Evolutionary conservation across 371 early-diverging fungal genomes (phyloP).

Genomic region (Gilbertella persicaria): DNA sequence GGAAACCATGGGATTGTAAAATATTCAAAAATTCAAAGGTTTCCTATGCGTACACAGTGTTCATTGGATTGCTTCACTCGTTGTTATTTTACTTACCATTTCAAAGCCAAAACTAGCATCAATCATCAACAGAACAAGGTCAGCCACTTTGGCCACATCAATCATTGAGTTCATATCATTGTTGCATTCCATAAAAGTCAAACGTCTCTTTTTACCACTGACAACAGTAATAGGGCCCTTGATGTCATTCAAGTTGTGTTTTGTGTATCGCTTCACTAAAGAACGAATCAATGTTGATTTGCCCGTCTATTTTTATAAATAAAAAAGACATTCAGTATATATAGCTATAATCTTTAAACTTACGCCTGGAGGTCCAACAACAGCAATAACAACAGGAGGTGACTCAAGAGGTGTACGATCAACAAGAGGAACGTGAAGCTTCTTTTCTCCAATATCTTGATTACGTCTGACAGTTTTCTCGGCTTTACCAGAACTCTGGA

Average conservation of each 20-base stretch:
- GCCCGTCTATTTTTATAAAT: constrained; percentile 62
- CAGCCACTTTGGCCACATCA: constrained; percentile 97
- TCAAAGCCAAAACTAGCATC: constrained; percentile 98
- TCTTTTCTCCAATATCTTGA: constrained; percentile 85
- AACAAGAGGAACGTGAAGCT: constrained; percentile 93
- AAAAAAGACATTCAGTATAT: background rate
- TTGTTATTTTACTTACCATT: constrained; percentile 87
- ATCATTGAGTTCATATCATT: constrained; percentile 98
- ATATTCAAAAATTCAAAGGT: constrained; percentile 99
- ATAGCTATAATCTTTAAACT: constrained; percentile 17
- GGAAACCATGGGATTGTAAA: constrained; percentile 97
- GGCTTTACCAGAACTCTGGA: constrained; percentile 74
- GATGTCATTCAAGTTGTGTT: constrained; percentile 88
- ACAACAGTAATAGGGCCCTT: constrained; percentile 97
- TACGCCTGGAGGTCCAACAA: constrained; percentile 95
- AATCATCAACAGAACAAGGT: constrained; percentile 94
- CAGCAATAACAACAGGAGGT: constrained; percentile 92
- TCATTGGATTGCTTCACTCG: no score
- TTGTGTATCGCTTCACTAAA: constrained; percentile 94
- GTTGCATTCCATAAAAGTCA: constrained; percentile 96
- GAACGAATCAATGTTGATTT: constrained; percentile 95
- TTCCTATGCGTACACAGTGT: constrained; percentile 71
- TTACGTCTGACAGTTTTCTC: constrained; percentile 83
- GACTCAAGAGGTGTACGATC: constrained; percentile 92
- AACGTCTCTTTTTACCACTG: constrained; percentile 89